Conservation (phyloP, 2,329 filamentous ascomycete species). For the Aspergillus ruber region DNA sequence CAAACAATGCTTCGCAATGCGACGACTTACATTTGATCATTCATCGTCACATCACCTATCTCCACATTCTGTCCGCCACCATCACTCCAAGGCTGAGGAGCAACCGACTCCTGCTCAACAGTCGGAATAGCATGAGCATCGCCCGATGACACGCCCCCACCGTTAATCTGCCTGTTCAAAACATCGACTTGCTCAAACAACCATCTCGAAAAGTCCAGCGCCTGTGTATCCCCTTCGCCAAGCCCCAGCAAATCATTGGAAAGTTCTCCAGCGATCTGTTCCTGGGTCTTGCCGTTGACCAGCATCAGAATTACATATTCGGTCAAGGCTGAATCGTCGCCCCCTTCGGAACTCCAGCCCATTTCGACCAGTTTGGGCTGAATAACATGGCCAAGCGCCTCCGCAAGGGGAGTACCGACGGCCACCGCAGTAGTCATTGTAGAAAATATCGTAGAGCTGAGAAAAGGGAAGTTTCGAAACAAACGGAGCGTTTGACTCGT, state of each 20-base stretch:
- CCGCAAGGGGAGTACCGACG: conserved; percentile 73
- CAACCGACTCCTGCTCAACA: conserved; percentile 29
- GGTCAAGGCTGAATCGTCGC: conserved; percentile 73
- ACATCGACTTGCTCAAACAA: conserved; percentile 78
- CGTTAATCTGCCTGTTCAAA: conserved; percentile 59
- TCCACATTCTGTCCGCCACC: conserved; percentile 58
- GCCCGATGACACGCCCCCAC: conserved; percentile 27
- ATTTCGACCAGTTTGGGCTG: conserved; percentile 88
- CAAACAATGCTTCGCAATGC: neutral
- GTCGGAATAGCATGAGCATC: conserved; percentile 22
- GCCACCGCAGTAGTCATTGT: conserved; percentile 71
- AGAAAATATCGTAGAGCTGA: conserved; percentile 8
- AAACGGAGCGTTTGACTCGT: neutral
- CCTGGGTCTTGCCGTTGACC: conserved; percentile 86
- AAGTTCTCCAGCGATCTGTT: conserved; percentile 81
- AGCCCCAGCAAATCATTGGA: conserved; percentile 80
- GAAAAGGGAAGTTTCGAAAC: conserved; percentile 9
- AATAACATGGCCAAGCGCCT: conserved; percentile 73
- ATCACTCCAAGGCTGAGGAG: conserved; percentile 7
- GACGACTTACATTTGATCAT: conserved; percentile 34
- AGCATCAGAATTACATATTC: conserved; percentile 98
- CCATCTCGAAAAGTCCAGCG: conserved; percentile 81
- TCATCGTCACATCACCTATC: conserved; percentile 54
- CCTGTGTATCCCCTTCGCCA: conserved; percentile 73
- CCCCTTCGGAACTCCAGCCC: conserved; percentile 79